A percentile compares a stretch with the other conserved stretches of the same genome.
Evolutionary conservation across 345 rosid genomes (phyloP).

Genomic region (Boechera divaricarpa): DNA sequence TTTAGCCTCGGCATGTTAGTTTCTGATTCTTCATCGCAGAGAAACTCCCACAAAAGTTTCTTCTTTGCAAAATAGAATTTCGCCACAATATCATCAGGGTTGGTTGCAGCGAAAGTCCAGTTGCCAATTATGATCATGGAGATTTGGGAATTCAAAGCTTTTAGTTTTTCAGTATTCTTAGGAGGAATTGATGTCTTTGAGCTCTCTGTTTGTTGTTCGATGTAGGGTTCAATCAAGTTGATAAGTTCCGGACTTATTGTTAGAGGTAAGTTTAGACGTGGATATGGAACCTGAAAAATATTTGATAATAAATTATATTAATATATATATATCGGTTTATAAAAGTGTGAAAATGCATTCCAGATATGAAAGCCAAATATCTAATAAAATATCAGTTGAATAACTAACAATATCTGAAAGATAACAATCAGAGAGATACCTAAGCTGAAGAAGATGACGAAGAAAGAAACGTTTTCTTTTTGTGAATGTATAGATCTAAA

Average conservation of each 20-base stretch:
- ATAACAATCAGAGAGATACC: neutral
- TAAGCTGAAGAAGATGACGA: neutral
- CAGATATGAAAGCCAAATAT: too few species aligned
- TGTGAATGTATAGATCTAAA: neutral
- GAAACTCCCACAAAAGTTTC: constrained; percentile 71
- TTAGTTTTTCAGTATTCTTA: neutral
- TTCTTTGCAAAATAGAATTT: constrained; percentile 65
- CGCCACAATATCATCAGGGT: constrained; percentile 53
- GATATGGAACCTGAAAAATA: neutral
- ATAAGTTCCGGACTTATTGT: neutral
- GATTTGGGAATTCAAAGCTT: constrained; percentile 24
- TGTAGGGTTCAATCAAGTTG: neutral
- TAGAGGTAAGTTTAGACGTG: neutral
- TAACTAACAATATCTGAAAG: neutral
- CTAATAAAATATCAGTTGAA: too few species aligned
- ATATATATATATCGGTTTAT: neutral
- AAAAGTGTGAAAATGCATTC: neutral
- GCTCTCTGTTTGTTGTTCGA: neutral
- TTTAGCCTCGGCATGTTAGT: constrained; percentile 30
- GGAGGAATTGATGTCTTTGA: neutral
- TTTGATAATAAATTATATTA: neutral
- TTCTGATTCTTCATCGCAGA: constrained; percentile 15
- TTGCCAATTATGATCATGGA: constrained; percentile 19
- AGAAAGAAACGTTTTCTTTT: neutral
- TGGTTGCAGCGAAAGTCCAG: neutral